phyloP scores from a whole-genome alignment of 345 rosid genomes.

The Citrus medica region DNA sequence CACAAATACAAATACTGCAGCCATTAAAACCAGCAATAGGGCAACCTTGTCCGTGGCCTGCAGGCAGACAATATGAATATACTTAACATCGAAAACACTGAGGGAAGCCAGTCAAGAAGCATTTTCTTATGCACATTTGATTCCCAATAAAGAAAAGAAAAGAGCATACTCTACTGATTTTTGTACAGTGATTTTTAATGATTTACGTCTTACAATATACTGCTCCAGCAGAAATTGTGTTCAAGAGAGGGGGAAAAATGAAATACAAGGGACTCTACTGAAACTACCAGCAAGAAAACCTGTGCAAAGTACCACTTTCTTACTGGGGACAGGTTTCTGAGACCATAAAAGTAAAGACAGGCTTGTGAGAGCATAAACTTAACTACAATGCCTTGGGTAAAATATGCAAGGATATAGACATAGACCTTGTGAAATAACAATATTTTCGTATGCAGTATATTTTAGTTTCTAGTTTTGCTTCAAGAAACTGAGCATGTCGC shows the following conservation, averaged over 20 bases:
- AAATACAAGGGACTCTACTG: too few relatives aligned
- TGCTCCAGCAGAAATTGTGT: too few relatives aligned
- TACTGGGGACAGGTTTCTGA: neutral
- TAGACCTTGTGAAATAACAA: neutral
- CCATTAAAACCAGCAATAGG: constrained; percentile 46
- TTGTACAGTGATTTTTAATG: neutral
- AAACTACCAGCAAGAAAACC: too few relatives aligned
- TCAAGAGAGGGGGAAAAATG: too few relatives aligned
- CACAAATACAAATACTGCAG: constrained; percentile 50
- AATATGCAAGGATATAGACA: neutral
- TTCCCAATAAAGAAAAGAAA: neutral
- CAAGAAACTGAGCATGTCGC: neutral
- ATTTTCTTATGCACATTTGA: neutral
- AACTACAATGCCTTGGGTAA: neutral
- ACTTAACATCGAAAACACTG: neutral
- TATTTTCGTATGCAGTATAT: neutral
- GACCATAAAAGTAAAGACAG: neutral
- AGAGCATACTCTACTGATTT: neutral
- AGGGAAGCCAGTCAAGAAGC: neutral
- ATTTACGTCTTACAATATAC: too few relatives aligned
- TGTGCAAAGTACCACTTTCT: neutral
- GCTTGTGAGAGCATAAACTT: neutral
- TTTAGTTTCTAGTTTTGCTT: neutral
- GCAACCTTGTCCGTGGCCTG: constrained; percentile 85
- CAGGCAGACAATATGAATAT: neutral